These are phyloP conservation scores for Zizania latifolia DNA, from an alignment of 176 grass and related monocot genomes.

Conservation along the genomic window DNA sequence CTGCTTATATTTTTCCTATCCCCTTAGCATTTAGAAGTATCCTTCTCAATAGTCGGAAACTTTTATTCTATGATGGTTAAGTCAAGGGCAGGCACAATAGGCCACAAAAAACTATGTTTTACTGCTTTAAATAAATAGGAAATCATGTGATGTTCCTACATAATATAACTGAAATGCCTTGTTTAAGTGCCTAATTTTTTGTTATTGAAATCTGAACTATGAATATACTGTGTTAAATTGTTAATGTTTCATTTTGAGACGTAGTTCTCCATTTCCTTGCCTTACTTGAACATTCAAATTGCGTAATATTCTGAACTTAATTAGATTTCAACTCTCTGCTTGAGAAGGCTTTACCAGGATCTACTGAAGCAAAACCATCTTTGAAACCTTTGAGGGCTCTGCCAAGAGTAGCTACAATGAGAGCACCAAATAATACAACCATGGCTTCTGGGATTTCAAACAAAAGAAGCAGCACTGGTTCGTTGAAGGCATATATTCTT, in stretches of 20 bases:
- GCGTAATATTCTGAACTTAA: constrained; percentile 2
- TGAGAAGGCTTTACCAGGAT: constrained; percentile 24
- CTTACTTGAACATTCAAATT: neutral
- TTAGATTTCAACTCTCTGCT: constrained; percentile 6
- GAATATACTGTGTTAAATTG: neutral
- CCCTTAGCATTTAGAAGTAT: neutral
- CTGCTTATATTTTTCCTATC: neutral
- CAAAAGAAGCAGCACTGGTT: constrained; percentile 69
- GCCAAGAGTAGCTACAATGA: constrained; percentile 50
- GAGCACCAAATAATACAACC: constrained; percentile 33
- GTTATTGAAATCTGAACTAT: neutral
- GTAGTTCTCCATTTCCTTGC: neutral
- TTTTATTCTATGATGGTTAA: neutral
- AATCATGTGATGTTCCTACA: neutral
- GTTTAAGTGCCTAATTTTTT: neutral
- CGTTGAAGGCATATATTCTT: neutral
- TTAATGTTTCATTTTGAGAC: neutral
- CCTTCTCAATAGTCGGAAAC: neutral
- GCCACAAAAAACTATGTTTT: neutral
- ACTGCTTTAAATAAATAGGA: neutral
- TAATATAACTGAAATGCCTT: neutral
- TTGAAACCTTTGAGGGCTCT: constrained; percentile 54
- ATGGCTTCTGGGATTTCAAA: constrained; percentile 19
- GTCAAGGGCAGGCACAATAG: neutral
- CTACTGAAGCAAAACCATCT: constrained; percentile 43